Evolutionary conservation across 2,329 filamentous ascomycete species (phyloP).

Genomic region (Penicillium aurantiogriseum): DNA sequence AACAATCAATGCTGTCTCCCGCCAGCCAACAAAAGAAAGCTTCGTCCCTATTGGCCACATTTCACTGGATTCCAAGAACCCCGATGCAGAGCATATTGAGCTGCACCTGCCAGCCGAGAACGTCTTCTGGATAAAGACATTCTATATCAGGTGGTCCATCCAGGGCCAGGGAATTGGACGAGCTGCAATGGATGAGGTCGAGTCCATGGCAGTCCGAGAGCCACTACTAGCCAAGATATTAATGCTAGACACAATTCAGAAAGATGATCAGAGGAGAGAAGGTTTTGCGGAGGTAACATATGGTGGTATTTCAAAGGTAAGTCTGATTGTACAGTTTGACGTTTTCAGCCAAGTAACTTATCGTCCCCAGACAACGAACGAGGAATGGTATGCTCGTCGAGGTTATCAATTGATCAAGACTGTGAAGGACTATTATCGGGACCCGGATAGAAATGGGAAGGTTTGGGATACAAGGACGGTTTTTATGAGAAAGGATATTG

Average conservation of each 20-base stretch:
- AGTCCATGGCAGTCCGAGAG: constrained; percentile 16
- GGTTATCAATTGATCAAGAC: constrained; percentile 20
- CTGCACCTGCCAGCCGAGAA: constrained; percentile 10
- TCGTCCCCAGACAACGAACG: constrained; percentile 12
- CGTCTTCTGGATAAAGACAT: constrained; percentile 24
- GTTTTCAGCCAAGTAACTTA: background rate
- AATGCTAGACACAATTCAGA: constrained; percentile 21
- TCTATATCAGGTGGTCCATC: constrained; percentile 11
- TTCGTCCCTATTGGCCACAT: constrained; percentile 24
- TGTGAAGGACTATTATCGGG: constrained; percentile 17
- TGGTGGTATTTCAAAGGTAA: constrained; percentile 18
- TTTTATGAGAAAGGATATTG: constrained; percentile 25
- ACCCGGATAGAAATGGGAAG: constrained; percentile 13
- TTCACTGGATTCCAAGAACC: constrained; percentile 18
- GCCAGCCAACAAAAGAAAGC: constrained; percentile 9
- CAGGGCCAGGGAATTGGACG: constrained; percentile 22
- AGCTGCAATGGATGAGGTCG: constrained; percentile 24
- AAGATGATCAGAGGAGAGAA: constrained; percentile 17
- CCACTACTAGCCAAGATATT: constrained; percentile 18
- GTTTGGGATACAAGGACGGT: constrained; percentile 18
- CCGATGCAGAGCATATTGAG: constrained; percentile 10
- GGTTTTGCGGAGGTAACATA: constrained; percentile 16
- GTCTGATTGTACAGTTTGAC: background rate
- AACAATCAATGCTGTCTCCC: constrained; percentile 15
- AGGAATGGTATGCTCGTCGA: constrained; percentile 24